Evolutionary conservation across 2,329 filamentous ascomycete species (phyloP).

Genomic region (Ceratocystis destructans): DNA sequence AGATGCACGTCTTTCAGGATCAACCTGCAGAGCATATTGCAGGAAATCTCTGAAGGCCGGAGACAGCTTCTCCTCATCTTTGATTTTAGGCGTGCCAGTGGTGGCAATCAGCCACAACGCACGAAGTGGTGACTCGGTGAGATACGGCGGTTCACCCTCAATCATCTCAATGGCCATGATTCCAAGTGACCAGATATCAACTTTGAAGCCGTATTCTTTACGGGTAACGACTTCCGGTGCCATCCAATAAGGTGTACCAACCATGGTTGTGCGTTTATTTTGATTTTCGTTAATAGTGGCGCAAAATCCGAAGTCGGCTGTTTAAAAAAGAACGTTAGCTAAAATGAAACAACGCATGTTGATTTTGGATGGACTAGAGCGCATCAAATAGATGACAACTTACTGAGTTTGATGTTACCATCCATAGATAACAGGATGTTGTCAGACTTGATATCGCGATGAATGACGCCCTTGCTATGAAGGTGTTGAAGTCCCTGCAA

Average conservation of each 20-base stretch:
- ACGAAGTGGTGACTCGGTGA: conserved; percentile 85
- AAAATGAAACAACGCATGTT: not conserved
- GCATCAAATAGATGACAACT: conserved; percentile 27
- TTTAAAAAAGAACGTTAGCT: conserved; percentile 25
- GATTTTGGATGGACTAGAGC: not conserved
- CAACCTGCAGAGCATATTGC: conserved; percentile 84
- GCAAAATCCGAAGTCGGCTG: conserved; percentile 96
- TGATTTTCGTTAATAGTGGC: conserved; percentile 95
- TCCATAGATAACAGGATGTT: conserved; percentile 90
- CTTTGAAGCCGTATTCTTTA: conserved; percentile 96
- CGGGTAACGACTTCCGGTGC: conserved; percentile 93
- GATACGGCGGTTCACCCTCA: conserved; percentile 90
- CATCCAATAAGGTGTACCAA: conserved; percentile 99
- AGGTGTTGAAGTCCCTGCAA: conserved; percentile 84
- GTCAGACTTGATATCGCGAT: conserved; percentile 97
- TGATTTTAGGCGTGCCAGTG: conserved; percentile 88
- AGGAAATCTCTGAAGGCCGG: conserved; percentile 81
- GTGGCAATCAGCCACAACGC: conserved; percentile 94
- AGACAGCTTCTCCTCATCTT: conserved; percentile 74
- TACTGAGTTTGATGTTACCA: conserved; percentile 95
- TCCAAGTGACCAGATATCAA: conserved; percentile 95
- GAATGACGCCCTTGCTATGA: conserved; percentile 95
- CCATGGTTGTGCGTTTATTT: conserved; percentile 97
- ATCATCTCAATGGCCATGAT: conserved; percentile 99
- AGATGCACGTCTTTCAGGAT: conserved; percentile 90